These are phyloP conservation scores for Crucihimalaya himalaica DNA, from an alignment of 345 rosid genomes.

Conservation along the genomic window DNA sequence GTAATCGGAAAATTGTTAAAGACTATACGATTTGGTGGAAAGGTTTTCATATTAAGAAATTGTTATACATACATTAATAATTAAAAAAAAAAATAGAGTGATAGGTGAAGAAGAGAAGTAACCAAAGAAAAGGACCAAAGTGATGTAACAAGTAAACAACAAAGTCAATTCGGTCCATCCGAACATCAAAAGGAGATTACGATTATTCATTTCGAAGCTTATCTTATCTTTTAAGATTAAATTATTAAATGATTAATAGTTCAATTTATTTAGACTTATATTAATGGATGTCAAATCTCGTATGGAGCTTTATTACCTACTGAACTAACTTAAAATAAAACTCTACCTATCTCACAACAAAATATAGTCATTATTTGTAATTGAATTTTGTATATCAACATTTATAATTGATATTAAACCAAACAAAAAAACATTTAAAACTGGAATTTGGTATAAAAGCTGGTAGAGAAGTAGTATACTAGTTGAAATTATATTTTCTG, in stretches of 20 bases:
- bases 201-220: constrained; percentile 19
- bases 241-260: background rate
- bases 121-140: constrained; percentile 16
- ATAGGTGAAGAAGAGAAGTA: constrained; percentile 16
- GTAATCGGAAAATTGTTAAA: background rate
- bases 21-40: constrained; percentile 10
- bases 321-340: constrained; percentile 1
- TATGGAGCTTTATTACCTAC: background rate
- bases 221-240: constrained; percentile 5
- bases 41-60: background rate
- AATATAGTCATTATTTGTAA: background rate
- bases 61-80: background rate
- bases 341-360: background rate
- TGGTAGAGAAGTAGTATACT: background rate
- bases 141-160: constrained; percentile 33
- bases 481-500: constrained; percentile 6
- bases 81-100: background rate
- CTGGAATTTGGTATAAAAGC: constrained; percentile 4
- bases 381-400: background rate
- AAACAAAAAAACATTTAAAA: background rate
- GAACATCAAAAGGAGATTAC: constrained; percentile 23
- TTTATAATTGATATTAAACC: background rate
- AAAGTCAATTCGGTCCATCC: constrained; percentile 27
- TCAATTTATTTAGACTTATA: constrained; percentile 2
- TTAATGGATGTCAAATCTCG: constrained; percentile 2